Conservation (phyloP, 1,284 basidiomycete species). For the Schizophyllum commune region DNA sequence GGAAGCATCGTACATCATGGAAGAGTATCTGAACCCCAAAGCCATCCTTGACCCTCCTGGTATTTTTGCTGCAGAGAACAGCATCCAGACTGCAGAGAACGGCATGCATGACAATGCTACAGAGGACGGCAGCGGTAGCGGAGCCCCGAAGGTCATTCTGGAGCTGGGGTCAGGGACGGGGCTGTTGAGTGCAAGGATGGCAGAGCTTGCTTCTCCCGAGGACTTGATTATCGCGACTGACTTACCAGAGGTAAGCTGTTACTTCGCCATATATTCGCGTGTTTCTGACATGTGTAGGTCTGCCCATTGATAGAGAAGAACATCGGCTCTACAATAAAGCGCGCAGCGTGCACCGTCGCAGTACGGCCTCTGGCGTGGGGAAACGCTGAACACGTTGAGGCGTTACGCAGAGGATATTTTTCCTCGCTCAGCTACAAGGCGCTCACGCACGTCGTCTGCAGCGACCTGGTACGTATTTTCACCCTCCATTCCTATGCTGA, state of each 20-base stretch:
- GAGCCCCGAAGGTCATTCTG: constrained; percentile 30
- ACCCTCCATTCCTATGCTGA: background rate
- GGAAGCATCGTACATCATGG: constrained; percentile 67
- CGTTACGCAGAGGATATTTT: constrained; percentile 33
- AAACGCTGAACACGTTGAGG: constrained; percentile 29
- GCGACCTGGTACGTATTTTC: constrained; percentile 57
- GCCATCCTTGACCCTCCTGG: constrained; percentile 54
- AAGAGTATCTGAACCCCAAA: constrained; percentile 39
- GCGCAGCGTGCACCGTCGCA: constrained; percentile 15
- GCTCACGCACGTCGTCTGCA: constrained; percentile 63
- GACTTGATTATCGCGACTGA: constrained; percentile 58
- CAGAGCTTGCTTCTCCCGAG: constrained; percentile 20
- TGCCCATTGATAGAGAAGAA: constrained; percentile 54
- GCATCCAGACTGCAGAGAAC: background rate
- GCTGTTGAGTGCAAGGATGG: constrained; percentile 45
- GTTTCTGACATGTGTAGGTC: constrained; percentile 25
- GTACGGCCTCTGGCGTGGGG: constrained; percentile 68
- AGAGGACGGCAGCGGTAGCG: constrained; percentile 2
- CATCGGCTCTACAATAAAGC: constrained; percentile 18
- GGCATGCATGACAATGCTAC: constrained; percentile 17
- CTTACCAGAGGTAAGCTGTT: constrained; percentile 42
- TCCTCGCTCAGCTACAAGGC: constrained; percentile 9
- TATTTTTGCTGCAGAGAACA: background rate
- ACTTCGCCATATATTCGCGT: background rate
- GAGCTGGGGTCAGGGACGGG: constrained; percentile 74